Evolutionary conservation across 2,329 filamentous ascomycete species (phyloP), one percentile per base, ranked within the genome.

Genomic region (Gnomoniopsis sp.): DNA sequence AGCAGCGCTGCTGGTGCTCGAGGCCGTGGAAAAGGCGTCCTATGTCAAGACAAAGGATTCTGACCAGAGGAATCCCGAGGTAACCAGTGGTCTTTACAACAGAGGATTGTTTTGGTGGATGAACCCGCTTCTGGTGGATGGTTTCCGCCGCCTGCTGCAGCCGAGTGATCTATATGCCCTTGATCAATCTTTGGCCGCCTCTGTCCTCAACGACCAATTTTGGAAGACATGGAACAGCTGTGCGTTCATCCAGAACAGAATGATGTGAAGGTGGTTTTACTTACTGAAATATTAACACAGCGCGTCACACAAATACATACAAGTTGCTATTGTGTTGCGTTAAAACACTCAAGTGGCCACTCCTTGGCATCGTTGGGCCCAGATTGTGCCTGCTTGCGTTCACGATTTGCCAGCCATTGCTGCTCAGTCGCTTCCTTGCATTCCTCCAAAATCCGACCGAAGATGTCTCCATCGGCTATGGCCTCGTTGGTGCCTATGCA

Each of bases 21-120:
- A 79, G 65, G 73, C 73, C 1, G 64, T 66, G 56, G 73, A 70
- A 55, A 79, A 78, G 66, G 65, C n/a, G n/a, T n/a, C 69, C 10
- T 47, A 59, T 2, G 69, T 70, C 38, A 64, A 76, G 14, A 12
- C 22, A 4, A 21, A 23, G 10, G 26, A 58, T 72, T n/a, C 57
- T 62, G 38, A 64, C n/a, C 23, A 63, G 50, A 59, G 63, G n/a
- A 71, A 72, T 8, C 74, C 75, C 3, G 74, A 75, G 57, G 65
- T 64, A 41, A 71, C 71, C 30, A 73, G 73, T 58, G 74, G 76
- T 15, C 63, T 77, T 8, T 74, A 75, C 43, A 72, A 67, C 57
- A 70, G 69, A 12, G 70, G 69, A 21, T 65, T 76, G 38, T 72
- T 75, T 56, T 70, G 70, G 61, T 77, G 75, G 75, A 63, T 77